Conservation (phyloP, 192 early-diverging fungal species). For the Linnemannia schmuckeri region DNA sequence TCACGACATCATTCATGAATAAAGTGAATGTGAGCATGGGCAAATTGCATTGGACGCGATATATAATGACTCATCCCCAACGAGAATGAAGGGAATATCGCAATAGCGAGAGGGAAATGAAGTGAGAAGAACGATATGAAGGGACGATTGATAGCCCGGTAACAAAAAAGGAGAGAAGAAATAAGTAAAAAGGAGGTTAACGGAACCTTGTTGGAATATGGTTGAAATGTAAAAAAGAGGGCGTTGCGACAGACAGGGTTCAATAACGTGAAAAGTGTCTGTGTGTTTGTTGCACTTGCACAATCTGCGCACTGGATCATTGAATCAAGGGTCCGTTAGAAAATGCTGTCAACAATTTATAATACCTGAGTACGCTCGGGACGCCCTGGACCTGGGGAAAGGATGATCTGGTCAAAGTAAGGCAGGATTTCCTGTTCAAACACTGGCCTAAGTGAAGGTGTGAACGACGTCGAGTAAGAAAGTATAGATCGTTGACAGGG, state of each 20-base stretch:
- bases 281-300: background rate
- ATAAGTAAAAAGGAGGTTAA: background rate
- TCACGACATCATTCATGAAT: background rate
- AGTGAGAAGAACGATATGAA: background rate
- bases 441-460: slow-evolving; percentile 59
- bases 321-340: background rate
- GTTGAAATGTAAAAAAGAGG: background rate
- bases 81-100: background rate
- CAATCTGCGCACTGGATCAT: background rate
- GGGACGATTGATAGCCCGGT: background rate
- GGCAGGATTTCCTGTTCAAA: slow-evolving; percentile 77
- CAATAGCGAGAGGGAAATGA: background rate
- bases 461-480: background rate
- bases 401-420: slow-evolving; percentile 87
- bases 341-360: background rate
- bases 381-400: slow-evolving; percentile 95
- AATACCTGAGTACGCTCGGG: slow-evolving; percentile 71
- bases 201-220: background rate
- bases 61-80: slow-evolving; percentile 11
- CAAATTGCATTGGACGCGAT: background rate
- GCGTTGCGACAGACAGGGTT: no score
- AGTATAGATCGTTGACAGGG: background rate
- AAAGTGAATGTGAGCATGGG: background rate
- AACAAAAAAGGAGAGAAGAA: background rate
- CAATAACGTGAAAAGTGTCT: background rate